phyloP scores from a whole-genome alignment of 371 early-diverging fungal species.

The Circinella minor region DNA sequence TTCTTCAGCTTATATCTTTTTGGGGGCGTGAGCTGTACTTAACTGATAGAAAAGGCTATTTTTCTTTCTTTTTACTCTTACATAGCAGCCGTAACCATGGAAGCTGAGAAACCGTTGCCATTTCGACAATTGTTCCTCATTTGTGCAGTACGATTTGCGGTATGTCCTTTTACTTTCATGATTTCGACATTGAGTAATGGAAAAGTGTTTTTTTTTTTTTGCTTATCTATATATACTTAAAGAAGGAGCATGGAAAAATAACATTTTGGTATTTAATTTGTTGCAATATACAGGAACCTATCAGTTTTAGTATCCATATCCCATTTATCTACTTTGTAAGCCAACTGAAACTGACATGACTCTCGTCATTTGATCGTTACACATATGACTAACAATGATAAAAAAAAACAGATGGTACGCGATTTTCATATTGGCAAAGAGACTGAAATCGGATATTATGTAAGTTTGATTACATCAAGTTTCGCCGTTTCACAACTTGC shows the following conservation, averaged over 20 bases:
- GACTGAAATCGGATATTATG: conserved; percentile 65
- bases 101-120: conserved; percentile 50
- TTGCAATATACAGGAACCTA: conserved; percentile 56
- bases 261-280: background rate
- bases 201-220: too few species aligned
- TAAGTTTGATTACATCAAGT: conserved; percentile 63
- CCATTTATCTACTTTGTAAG: conserved; percentile 64
- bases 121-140: conserved; percentile 59
- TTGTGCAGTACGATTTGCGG: conserved; percentile 52
- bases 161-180: conserved; percentile 12
- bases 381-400: conserved; percentile 1
- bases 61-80: background rate
- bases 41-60: too few species aligned
- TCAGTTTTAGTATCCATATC: conserved; percentile 63
- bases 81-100: background rate
- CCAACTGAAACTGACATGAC: background rate
- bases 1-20: too few species aligned
- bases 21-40: too few species aligned
- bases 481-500: conserved; percentile 70
- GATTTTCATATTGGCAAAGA: conserved; percentile 62
- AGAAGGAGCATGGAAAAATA: background rate
- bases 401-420: conserved; percentile 53
- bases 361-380: conserved; percentile 23
- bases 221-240: too few species aligned
- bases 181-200: background rate